Base-by-base conservation (phyloP, 768 basidiomycete genomes). In the Lactarius sanguifluus region DNA sequence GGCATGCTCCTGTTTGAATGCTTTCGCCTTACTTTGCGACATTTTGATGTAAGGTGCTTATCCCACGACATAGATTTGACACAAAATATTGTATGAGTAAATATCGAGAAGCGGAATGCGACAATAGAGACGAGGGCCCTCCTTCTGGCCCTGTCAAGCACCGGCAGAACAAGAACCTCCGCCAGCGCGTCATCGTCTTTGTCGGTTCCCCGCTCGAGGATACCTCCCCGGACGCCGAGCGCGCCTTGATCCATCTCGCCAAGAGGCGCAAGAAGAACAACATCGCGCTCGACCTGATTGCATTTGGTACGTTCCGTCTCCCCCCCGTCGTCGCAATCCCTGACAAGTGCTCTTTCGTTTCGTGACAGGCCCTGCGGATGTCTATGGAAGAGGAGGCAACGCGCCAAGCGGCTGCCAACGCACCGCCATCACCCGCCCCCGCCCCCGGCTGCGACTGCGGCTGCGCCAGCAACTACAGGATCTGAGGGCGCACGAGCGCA, bases 231-330 rank as follows among this genome's bases (percentile, higher is more conserved):
- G 89, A 92, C 65, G 91, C 93, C 74, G 87, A 90, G 71, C 81
- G 82, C 43, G 67, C 64, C 62, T 88, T 96, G 85, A 80, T 91
- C 71, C 90, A 87, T 75, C 85, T 99, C 41, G 97, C 96, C 12
- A 97, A 96, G 82, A 97, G 94, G 77, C 82, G 98, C 68, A 98
- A 98, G 83, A 99, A 99, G 88, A 98, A 98, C 77, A 99, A 98
- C 72, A 94, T 99, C 52, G 92, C 96, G 1, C 84, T 98, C 30
- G 97, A 99, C 77, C 81, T 98, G 59, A 81, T 98, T 32, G 85
- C 85, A 6, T 98, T 94, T 98, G 94, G 96, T 94, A 64, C 66
- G 83, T 76, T 9, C 23, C 50, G 38, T 41, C 41, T n/a, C n/a
- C 2, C 61, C 55, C 36, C 12, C 7, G 36, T 50, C 15, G 5